Evolutionary conservation across 345 rosid genomes (phyloP).

Genomic region (Lumnitzera racemosa): DNA sequence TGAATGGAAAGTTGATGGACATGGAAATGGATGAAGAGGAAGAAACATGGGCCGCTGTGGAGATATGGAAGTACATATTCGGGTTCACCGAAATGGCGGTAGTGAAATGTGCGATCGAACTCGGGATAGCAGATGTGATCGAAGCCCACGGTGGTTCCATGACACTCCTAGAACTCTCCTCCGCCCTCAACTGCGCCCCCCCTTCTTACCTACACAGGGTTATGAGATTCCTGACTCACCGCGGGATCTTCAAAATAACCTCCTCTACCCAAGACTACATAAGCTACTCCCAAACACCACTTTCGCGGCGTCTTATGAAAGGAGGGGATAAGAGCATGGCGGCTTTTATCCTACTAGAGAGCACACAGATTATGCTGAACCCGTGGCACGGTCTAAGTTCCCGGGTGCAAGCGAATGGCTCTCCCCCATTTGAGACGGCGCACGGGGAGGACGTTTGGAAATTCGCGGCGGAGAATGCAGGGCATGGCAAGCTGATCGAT

Average conservation of each 20-base stretch:
- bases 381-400: conserved; percentile 20
- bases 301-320: conserved; percentile 7
- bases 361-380: conserved; percentile 9
- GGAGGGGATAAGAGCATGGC: conserved; percentile 4
- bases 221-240: conserved; percentile 12
- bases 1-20: too few relatives aligned
- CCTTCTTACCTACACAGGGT: conserved; percentile 2
- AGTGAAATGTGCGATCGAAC: conserved; percentile 12
- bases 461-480: conserved; percentile 1
- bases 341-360: conserved; percentile 4
- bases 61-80: conserved; percentile 11
- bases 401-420: conserved; percentile 10
- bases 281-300: conserved; percentile 4
- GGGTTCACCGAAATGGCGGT: conserved; percentile 9
- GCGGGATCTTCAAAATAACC: conserved; percentile 1
- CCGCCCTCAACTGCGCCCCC: conserved; percentile 3
- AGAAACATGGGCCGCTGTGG: conserved; percentile 1
- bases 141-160: not conserved
- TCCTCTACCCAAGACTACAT: not conserved
- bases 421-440: conserved; percentile 11
- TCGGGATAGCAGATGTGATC: conserved; percentile 7
- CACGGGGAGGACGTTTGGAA: conserved; percentile 14
- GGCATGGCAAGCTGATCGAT: conserved; percentile 8
- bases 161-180: conserved; percentile 6
- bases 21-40: not conserved